These are phyloP conservation scores for Rhodotorula graminis DNA, from an alignment of 768 basidiomycete genomes.

Conservation along the genomic window DNA sequence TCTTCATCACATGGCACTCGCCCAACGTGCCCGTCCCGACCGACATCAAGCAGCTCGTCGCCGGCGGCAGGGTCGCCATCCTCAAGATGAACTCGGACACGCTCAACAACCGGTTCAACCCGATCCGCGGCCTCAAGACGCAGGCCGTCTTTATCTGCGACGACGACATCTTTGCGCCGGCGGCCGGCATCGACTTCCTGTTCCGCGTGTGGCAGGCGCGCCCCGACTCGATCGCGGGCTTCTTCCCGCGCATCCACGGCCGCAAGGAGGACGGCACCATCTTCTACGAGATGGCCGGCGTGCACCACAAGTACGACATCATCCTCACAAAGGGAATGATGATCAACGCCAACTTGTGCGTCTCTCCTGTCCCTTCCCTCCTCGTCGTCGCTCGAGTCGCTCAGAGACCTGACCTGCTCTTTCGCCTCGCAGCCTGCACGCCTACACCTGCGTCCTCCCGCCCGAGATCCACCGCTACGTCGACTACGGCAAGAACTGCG, in stretches of 20 bases:
- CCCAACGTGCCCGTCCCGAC: not conserved
- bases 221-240: not conserved
- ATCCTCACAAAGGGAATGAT: slow-evolving; percentile 1
- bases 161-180: not conserved
- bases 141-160: slow-evolving; percentile 4
- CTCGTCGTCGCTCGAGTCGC: no score
- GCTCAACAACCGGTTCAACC: slow-evolving; percentile 5
- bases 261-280: not conserved
- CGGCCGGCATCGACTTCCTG: not conserved
- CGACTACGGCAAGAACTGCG: slow-evolving; percentile 1
- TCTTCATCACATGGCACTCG: slow-evolving; percentile 1
- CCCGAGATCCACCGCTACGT: slow-evolving; percentile 1
- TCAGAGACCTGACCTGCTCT: not conserved
- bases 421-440: not conserved
- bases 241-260: not conserved
- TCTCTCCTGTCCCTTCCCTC: not conserved
- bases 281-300: slow-evolving; percentile 4
- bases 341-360: slow-evolving; percentile 6
- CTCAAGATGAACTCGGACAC: not conserved
- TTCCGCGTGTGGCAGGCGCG: not conserved
- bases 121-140: slow-evolving; percentile 1
- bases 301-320: not conserved
- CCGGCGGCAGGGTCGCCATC: not conserved
- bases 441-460: not conserved
- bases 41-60: not conserved